Evolutionary conservation across 345 rosid genomes (phyloP).

Genomic region (Luvunga scandens): DNA sequence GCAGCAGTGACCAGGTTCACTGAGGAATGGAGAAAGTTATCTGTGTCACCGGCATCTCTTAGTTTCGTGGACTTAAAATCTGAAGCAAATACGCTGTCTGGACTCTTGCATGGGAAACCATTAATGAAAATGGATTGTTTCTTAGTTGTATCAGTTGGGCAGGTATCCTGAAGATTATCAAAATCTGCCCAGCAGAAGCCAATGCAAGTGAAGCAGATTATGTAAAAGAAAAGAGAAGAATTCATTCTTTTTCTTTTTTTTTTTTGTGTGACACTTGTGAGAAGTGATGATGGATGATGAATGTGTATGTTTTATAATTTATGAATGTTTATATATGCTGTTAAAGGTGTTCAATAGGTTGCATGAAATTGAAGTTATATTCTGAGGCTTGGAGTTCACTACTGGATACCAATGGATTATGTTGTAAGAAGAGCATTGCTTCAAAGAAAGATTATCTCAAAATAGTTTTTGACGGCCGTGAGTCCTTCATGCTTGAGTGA

Average conservation of each 20-base stretch:
- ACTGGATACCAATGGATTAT: constrained; percentile 36
- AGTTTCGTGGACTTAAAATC: constrained; percentile 70
- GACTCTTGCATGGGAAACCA: constrained; percentile 76
- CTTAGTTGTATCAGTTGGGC: constrained; percentile 50
- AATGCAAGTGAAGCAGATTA: constrained; percentile 24
- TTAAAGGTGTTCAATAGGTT: constrained; percentile 10
- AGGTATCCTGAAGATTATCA: constrained; percentile 57
- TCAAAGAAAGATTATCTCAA: constrained; percentile 28
- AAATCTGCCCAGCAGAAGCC: constrained; percentile 35
- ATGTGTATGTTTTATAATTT: constrained; percentile 3
- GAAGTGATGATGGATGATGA: constrained; percentile 7
- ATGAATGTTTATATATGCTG: constrained; percentile 2
- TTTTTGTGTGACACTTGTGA: background rate
- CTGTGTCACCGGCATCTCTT: constrained; percentile 49
- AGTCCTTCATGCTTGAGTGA: background rate
- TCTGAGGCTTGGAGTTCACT: constrained; percentile 48
- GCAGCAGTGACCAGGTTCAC: constrained; percentile 47
- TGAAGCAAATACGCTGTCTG: constrained; percentile 38
- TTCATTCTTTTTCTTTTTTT: constrained; percentile 37
- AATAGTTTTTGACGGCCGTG: background rate
- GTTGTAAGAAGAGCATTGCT: constrained; percentile 42
- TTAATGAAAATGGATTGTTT: constrained; percentile 50
- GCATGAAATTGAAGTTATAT: constrained; percentile 22
- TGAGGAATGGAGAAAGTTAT: constrained; percentile 45
- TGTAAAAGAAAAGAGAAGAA: constrained; percentile 16